These are phyloP conservation scores for Paecilomyces sp. DNA, from an alignment of 2,329 filamentous ascomycete species.

Conservation along the genomic window DNA sequence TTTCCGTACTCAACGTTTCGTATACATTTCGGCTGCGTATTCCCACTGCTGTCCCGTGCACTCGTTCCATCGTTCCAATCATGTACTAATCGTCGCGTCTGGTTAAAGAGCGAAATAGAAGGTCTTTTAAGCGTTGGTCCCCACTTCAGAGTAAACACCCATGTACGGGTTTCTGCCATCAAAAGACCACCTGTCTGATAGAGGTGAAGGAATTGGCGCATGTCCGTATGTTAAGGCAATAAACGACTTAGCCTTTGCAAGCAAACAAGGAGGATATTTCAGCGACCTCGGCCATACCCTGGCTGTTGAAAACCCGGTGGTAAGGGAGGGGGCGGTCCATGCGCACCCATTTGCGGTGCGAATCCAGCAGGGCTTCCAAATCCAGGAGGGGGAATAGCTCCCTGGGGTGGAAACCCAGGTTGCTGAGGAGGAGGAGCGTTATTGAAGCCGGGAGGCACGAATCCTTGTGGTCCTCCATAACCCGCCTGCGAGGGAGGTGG, in stretches of 20 bases:
- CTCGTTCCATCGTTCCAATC: not conserved
- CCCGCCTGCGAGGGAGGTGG: constrained; percentile 63
- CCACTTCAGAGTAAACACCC: not conserved
- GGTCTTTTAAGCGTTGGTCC: not conserved
- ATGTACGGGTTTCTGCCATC: not conserved
- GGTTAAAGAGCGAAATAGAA: not conserved
- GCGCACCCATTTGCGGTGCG: constrained; percentile 23
- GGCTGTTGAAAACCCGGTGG: constrained; percentile 38
- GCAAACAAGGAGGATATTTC: constrained; percentile 8
- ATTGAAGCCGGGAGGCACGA: constrained; percentile 33
- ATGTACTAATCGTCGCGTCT: not conserved
- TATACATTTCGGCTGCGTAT: not conserved
- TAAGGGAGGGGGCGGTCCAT: constrained; percentile 25
- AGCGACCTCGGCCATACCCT: constrained; percentile 30
- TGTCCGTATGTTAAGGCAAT: not conserved
- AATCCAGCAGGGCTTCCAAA: constrained; percentile 47
- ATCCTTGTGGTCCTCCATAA: constrained; percentile 54
- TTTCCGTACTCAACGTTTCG: not conserved
- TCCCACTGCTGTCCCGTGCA: not conserved
- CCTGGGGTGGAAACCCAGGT: constrained; percentile 25
- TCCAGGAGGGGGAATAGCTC: constrained; percentile 43
- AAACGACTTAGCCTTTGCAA: not conserved
- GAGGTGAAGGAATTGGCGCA: not conserved
- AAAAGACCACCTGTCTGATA: not conserved
- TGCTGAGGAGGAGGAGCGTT: constrained; percentile 22